phyloP scores from a whole-genome alignment of 2,329 filamentous ascomycete genomes.

The Juglanconis juglandina region DNA sequence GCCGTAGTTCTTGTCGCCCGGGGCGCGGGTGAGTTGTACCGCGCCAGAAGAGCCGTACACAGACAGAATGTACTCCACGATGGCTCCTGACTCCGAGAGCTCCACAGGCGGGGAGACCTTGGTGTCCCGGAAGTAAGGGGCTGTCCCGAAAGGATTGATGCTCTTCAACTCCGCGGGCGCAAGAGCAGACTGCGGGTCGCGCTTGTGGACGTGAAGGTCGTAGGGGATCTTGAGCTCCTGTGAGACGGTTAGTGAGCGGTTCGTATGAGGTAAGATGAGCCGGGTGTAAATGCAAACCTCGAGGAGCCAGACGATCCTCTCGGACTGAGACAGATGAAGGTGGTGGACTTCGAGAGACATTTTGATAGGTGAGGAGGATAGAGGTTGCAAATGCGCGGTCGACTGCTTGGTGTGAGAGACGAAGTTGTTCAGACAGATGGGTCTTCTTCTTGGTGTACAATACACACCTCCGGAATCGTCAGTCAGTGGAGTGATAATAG shows the following conservation, averaged over 20 bases:
- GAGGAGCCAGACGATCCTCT: constrained; percentile 62
- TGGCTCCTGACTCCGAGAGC: constrained; percentile 58
- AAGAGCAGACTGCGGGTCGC: constrained; percentile 27
- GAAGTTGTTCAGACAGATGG: too few relatives aligned
- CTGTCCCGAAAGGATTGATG: constrained; percentile 49
- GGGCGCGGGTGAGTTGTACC: constrained; percentile 37
- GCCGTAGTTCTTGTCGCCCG: constrained; percentile 48
- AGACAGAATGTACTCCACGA: constrained; percentile 58
- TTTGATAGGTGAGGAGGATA: neutral
- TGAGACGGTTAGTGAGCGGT: neutral
- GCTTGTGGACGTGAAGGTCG: constrained; percentile 26
- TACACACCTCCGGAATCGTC: too few relatives aligned
- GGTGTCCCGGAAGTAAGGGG: constrained; percentile 59
- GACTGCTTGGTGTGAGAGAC: too few relatives aligned
- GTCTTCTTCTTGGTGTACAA: too few relatives aligned
- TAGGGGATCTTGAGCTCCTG: constrained; percentile 56
- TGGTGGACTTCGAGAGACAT: constrained; percentile 45
- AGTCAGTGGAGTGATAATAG: too few relatives aligned
- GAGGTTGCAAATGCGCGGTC: too few relatives aligned
- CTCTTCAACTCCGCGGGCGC: constrained; percentile 37
- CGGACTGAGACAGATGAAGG: constrained; percentile 57
- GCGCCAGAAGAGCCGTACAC: constrained; percentile 9
- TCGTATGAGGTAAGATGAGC: neutral
- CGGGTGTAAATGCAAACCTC: constrained; percentile 35
- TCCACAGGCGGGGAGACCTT: constrained; percentile 33